Conservation (phyloP, 1,284 basidiomycete genomes). For the Malassezia psittaci region DNA sequence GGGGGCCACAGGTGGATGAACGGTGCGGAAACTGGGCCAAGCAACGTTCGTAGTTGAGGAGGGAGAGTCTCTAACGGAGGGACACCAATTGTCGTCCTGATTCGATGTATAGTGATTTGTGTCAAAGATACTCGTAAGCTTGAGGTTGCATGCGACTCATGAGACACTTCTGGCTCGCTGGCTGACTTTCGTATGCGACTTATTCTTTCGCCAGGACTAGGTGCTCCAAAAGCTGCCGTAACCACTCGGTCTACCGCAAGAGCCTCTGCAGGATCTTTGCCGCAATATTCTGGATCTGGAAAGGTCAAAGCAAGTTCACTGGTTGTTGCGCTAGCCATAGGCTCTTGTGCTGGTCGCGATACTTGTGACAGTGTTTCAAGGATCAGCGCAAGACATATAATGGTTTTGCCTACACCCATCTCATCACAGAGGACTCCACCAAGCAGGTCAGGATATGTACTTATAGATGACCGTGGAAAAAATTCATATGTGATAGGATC, state of each 20-base stretch:
- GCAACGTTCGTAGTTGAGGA: slow-evolving; percentile 4
- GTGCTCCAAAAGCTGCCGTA: slow-evolving; percentile 12
- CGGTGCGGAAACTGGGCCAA: slow-evolving; percentile 10
- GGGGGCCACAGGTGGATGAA: slow-evolving; percentile 22
- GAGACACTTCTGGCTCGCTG: neutral
- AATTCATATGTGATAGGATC: slow-evolving; percentile 2
- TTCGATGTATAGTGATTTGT: slow-evolving; percentile 9
- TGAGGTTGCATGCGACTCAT: neutral
- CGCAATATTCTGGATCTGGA: slow-evolving; percentile 15
- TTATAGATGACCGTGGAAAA: neutral
- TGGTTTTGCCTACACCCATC: slow-evolving; percentile 25
- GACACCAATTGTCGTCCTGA: slow-evolving; percentile 11
- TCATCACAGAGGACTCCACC: slow-evolving; percentile 23
- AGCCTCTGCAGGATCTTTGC: slow-evolving; percentile 12
- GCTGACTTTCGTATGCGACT: slow-evolving; percentile 1
- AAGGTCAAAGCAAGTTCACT: slow-evolving; percentile 16
- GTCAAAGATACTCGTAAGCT: neutral
- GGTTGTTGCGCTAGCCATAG: slow-evolving; percentile 17
- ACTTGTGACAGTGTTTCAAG: slow-evolving; percentile 12
- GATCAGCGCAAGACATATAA: slow-evolving; percentile 18
- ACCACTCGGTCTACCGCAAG: slow-evolving; percentile 3
- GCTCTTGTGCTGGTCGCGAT: slow-evolving; percentile 9
- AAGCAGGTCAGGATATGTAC: slow-evolving; percentile 8
- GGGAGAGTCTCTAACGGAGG: neutral
- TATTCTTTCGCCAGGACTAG: slow-evolving; percentile 11